Conservation (phyloP, 176 grass and related monocot species). For the Phyllostachys edulis region DNA sequence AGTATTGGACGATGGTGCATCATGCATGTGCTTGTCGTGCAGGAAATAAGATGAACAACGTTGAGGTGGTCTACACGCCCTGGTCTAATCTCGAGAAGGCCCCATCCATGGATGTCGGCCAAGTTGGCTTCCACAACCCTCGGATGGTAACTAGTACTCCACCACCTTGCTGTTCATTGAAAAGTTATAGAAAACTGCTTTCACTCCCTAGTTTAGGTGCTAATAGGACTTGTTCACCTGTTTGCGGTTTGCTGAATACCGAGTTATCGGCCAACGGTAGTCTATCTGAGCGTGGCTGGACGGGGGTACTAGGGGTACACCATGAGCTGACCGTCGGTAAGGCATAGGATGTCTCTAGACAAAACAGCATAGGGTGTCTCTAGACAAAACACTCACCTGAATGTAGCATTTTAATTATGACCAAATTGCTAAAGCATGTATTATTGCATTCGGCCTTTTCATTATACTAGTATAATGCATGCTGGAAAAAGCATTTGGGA, state of each 20-base stretch:
- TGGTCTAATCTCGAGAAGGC: constrained; percentile 97
- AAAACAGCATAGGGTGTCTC: not conserved
- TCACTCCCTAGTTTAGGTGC: not conserved
- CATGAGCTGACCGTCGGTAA: too few species aligned
- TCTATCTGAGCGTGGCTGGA: too few species aligned
- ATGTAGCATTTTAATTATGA: not conserved
- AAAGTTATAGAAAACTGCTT: not conserved
- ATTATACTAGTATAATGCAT: not conserved
- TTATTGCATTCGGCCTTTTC: constrained; percentile 28
- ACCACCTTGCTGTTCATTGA: not conserved
- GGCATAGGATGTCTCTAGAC: not conserved
- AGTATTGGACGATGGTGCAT: not conserved
- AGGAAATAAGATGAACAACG: constrained; percentile 98
- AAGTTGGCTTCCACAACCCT: constrained; percentile 90
- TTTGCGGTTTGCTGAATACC: too few species aligned
- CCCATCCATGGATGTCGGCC: constrained; percentile 96
- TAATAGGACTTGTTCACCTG: too few species aligned
- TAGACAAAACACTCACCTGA: not conserved
- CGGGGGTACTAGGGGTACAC: too few species aligned
- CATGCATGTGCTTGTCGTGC: constrained; percentile 40
- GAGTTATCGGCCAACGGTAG: too few species aligned
- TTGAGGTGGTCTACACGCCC: constrained; percentile 90
- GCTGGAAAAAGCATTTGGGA: constrained; percentile 8
- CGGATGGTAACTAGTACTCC: constrained; percentile 50
- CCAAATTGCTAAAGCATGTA: constrained; percentile 5